Evolutionary conservation across 2,329 filamentous ascomycete genomes (phyloP), one percentile per base, ranked within the genome.

Genomic region (Colletotrichum paranaense): DNA sequence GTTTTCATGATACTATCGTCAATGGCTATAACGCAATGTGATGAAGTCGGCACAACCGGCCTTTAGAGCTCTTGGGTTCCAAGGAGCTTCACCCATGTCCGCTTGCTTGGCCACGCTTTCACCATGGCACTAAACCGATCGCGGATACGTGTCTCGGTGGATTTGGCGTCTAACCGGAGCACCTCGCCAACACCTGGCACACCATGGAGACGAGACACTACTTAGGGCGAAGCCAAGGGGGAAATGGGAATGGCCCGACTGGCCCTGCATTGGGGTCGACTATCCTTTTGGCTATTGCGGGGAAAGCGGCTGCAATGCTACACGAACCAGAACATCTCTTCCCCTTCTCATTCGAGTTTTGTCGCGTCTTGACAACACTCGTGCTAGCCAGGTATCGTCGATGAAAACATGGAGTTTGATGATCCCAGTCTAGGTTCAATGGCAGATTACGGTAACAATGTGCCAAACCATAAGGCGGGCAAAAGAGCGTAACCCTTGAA

Each of bases 1-100:
- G 35, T 66, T 57, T 56, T 11, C 22, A 46, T 30, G 32, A 57
- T 32, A 49, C 28, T 28, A 73, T 73, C 56, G 62, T 30, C 49
- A 52, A 52, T 53, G 46, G 52, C 12, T 64, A 26, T 32, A 24
- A 32, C 28, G 30, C 14, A 16, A 2, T 3, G 11, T 52, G 35
- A 26, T 22, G 30, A 22, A 24, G 16, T 55, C 67, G 67, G 67
- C 71, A 70, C 67, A 71, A 24, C 60, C 71, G 60, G 60, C 67
- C 26, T 30, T 30, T 57, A 24, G 55, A 24, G 68, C 30, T 63
- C 68, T 66, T 64, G 69, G 69, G 22, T 30, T 19, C 67, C 56
- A 46, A 58, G 60, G 65, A 73, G 55, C 67, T 42, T 69, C 28
- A 55, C 28, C 55, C 55, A 62, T 32, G 55, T 35, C 22, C 22